Base-by-base conservation (phyloP, 202 grass and related monocot genomes). In the Saccharum hybrid region DNA sequence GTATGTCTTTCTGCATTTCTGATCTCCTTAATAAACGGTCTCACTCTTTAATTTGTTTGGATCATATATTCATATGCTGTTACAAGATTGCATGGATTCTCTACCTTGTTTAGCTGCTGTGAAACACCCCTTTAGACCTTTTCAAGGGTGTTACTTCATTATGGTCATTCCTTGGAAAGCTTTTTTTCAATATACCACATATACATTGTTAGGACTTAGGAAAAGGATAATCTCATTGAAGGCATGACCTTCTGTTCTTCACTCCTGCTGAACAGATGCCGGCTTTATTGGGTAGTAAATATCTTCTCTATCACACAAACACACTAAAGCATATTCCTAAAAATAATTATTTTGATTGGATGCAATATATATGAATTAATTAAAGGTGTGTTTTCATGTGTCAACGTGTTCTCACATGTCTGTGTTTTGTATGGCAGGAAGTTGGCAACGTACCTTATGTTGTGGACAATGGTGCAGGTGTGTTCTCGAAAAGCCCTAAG, bases 371-470 rank as follows among this genome's bases (percentile, higher is more conserved):
- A 45, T 61, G 10, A 39, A 45, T 61, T 23, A 39, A 45, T 61
- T 23, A 28, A 54, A 10, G 63, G 30, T 51, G 22, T 43, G 16
- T 56, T 63, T 1, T 30, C 1, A 48, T 10, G 30, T 41, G 46
- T 66, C 28, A 72, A 15, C 43, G 8, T 41, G 45, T 33, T 63
- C 61, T 85, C 59, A 85, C 72, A 71, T 9, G 12, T 15, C 57
- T 74, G 7, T 79, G 1, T 83, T 86, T 64, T 82, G 62, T 19
- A 16, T 85, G 22, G 59, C 88, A 97, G 94, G 94, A 97, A 94
- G 94, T 97, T 68, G 94, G 94, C 37, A 97, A 97, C 36, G 91
- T 97, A 12, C 94, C 94, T 65, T 97, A 97, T 68, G 94, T 97
- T 23, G 94, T 97, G 59, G 91, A 97, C 81, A 97, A 94, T 15